Evolutionary conservation across 1,284 basidiomycete species (phyloP), one percentile per base, ranked within the genome.

Genomic region (Cutaneotrichosporon sp.): DNA sequence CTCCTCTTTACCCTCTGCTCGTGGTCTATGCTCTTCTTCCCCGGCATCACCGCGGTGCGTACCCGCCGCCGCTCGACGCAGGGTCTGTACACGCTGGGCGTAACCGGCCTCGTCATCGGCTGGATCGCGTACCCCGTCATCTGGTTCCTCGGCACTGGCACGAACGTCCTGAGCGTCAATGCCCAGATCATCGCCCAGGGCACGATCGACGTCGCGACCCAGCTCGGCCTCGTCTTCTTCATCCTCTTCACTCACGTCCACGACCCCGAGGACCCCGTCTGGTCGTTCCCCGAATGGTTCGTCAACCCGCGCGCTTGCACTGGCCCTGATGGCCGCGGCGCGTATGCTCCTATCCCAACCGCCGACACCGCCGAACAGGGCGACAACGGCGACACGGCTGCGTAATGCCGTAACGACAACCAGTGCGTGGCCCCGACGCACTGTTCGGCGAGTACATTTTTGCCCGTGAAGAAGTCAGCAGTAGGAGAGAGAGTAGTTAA

Each of bases 141-240:
- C 67, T 74, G 71, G 60, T 69, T 69, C 62, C 65, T 78, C 40
- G 69, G 73, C 60, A 70, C 76, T 58, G 76, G 72, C 11, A 62
- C 72, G 61, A 74, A 76, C 72, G 69, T 70, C 55, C 65, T 77
- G 67, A 61, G 63, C 52, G 72, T 78, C 64, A 68, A 80, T 65
- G 72, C 72, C 21, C 76, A 81, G 68, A 70, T 76, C 61, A 80
- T 81, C 69, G 68, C 71, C 11, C 76, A 73, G 55, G 79, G 74
- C 62, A 65, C 80, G 5, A 69, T 79, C 16, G 80, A 81, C 57
- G 72, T 77, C 47, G 63, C 72, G 51, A 69, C 74, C 62, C 75
- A 76, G 67, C 58, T 80, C 64, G 78, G 76, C 58, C 79, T 80
- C 69, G 71, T 72, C 58, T 76, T 70, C 72, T 66, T 79, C 63